Percentiles rank a stretch among this genome's conserved stretches.
Conservation (phyloP, 1,284 basidiomycete species). For the Schizophyllum commune region DNA sequence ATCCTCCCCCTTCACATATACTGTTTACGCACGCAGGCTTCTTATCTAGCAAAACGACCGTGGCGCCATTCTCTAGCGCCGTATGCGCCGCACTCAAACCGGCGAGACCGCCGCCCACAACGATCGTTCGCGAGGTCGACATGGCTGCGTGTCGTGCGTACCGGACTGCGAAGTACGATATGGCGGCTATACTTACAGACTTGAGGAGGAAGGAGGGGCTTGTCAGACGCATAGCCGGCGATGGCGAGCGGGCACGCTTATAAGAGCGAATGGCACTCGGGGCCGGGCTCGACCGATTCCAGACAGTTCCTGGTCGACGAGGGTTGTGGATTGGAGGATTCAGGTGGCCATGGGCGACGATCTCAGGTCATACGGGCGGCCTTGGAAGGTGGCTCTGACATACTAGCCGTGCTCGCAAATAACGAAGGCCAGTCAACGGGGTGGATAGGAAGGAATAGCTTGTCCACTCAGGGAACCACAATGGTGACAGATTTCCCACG, state of each 20-base stretch:
- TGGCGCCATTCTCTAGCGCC: slow-evolving; percentile 75
- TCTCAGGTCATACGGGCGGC: too few relatives aligned
- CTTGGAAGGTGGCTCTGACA: too few relatives aligned
- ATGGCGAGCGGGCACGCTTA: background rate
- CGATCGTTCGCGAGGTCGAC: slow-evolving; percentile 30
- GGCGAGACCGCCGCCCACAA: slow-evolving; percentile 74
- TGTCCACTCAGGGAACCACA: too few relatives aligned
- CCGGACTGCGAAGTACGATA: background rate
- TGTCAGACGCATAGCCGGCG: background rate
- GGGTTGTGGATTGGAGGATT: background rate
- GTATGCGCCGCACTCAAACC: slow-evolving; percentile 77
- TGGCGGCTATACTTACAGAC: background rate
- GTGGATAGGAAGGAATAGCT: too few relatives aligned
- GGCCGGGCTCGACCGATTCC: background rate
- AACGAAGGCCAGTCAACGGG: too few relatives aligned
- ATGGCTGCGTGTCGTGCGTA: background rate
- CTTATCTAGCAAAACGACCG: slow-evolving; percentile 72
- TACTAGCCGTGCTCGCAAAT: too few relatives aligned
- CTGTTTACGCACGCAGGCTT: slow-evolving; percentile 31
- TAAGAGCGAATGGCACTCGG: background rate
- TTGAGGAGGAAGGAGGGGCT: background rate
- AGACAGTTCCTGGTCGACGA: background rate
- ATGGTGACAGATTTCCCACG: too few relatives aligned
- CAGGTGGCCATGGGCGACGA: too few relatives aligned
- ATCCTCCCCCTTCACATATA: background rate